Base-by-base conservation (phyloP, 2,329 filamentous ascomycete genomes). In the Gnomoniopsis smithogilvyi region DNA sequence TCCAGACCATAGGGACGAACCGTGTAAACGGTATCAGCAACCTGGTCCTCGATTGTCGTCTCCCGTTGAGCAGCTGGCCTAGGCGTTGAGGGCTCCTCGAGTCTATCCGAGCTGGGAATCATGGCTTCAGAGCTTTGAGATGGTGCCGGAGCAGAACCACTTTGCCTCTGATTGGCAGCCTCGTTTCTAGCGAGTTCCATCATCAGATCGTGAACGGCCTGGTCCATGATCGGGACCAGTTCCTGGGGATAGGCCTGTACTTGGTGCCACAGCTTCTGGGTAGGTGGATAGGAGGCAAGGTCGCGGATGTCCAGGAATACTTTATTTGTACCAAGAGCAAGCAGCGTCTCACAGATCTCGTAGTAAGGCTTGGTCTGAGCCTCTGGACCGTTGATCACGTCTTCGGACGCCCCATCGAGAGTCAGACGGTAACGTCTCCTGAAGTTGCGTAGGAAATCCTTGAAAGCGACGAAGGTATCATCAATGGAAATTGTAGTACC, bases 211-310 rank as follows among this genome's bases (percentile, higher is more conserved):
- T 96, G 96, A 53, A 97, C 85, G 6, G 88, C 87, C 73, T 96
- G 91, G 81, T 99, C 96, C 89, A 99, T 96, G 50, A 98, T 82
- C 2, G 94, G 93, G 48, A 99, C 90, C 55, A 99, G 93, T 80
- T 99, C 95, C 69, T 95, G 92, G 0, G 95, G 95, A 69, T 97
- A 99, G 15, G 90, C 88, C 71, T 96, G 91, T 59, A 96, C 80
- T 73, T 99, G 96, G 72, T 98, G 91, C 91, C 92, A 98, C 58
- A 99, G 80, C 76, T 98, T 98, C 67, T 89, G 81, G 0, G 95
- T 98, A 1, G 92, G 87, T 3, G 96, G 95, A 70, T 97, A 99
- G 14, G 93, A 83, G 71, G 96, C 96, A 61, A 99, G 80, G 67
- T 99, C 96, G 58, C 86, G 86, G 55, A 93, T 86, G 70, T 99